phyloP scores from a whole-genome alignment of 805 yeast genomes.

The Candida sakaeoensis region DNA sequence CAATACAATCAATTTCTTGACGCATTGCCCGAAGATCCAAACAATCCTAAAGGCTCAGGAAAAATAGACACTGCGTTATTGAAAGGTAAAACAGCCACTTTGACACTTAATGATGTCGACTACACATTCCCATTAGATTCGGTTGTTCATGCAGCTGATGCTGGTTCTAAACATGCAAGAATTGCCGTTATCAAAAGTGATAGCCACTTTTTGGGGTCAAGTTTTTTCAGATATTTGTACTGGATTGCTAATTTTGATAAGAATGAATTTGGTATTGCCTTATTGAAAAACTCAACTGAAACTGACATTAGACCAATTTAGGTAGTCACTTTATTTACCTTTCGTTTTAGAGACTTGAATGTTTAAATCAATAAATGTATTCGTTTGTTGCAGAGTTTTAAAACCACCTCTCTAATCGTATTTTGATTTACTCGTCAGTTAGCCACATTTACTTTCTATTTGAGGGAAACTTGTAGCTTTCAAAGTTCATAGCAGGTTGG shows the following conservation, averaged over 20 bases:
- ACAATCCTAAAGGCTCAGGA: not conserved
- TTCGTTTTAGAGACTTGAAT: too few relatives aligned
- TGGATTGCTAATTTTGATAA: slow-evolving; percentile 1
- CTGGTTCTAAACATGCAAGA: not conserved
- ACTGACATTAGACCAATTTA: slow-evolving; percentile 1
- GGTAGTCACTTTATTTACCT: not conserved
- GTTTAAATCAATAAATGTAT: too few relatives aligned
- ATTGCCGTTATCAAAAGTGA: not conserved
- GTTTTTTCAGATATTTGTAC: not conserved
- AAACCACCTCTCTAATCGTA: too few relatives aligned
- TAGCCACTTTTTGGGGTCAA: not conserved
- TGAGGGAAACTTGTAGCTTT: too few relatives aligned
- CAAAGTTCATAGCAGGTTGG: too few relatives aligned
- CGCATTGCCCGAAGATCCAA: slow-evolving; percentile 3
- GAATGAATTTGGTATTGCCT: slow-evolving; percentile 1
- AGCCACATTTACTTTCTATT: too few relatives aligned
- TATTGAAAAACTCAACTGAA: not conserved
- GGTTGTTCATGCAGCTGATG: not conserved
- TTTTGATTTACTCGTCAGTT: too few relatives aligned
- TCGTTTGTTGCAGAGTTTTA: too few relatives aligned
- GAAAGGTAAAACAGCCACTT: not conserved
- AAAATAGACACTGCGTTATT: not conserved
- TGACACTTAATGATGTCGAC: not conserved
- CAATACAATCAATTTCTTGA: not conserved
- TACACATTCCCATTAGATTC: slow-evolving; percentile 2